Evolutionary conservation across 768 basidiomycete species (phyloP), one percentile per base, ranked within the genome.

Genomic region (Artomyces pyxidatus): DNA sequence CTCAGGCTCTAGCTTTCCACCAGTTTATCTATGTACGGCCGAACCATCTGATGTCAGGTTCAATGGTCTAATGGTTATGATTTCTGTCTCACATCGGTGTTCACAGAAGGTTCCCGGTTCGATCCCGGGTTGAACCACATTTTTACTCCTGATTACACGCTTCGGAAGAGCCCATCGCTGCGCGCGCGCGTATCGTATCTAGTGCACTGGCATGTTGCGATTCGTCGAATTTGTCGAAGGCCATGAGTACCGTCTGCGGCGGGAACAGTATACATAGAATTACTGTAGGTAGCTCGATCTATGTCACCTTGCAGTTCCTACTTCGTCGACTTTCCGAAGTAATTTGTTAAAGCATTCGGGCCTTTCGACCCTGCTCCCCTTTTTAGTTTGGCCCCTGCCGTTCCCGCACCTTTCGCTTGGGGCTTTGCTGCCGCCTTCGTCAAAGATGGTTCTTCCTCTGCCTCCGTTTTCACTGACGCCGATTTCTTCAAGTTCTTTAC

Each of bases 51-150:
- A n/a, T n/a, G n/a, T n/a, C n/a, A n/a, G 62, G 68, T 69, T 69
- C 68, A 69, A 55, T 69, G 68, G 68, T 69, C 68, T 69, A 69
- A 68, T 71, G 68, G 68, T 69, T 71, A 69, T 69, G 68, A 69
- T 69, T 70, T 69, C 69, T 71, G 68, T 71, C 68, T 69, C 67
- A 71, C 67, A 67, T 27, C 23, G 35, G 43, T 40, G 50, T 26
- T 47, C 70, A 71, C 70, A 71, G 68, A 69, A 69, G 68, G 68
- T 69, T 70, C 68, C 67, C 67, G 69, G 68, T 69, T 69, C 68
- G 68, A 69, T 68, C 69, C 68, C 69, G 67, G 67, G 68, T 55
- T 70, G 69, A 69, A 57, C 62, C 68, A 65, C 45, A 51, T 52
- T 63, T 64, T 53, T n/a, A n/a, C n/a, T n/a, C n/a, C n/a, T n/a